phyloP scores from a whole-genome alignment of 2,329 filamentous ascomycete species.

The Trichoderma gracile region DNA sequence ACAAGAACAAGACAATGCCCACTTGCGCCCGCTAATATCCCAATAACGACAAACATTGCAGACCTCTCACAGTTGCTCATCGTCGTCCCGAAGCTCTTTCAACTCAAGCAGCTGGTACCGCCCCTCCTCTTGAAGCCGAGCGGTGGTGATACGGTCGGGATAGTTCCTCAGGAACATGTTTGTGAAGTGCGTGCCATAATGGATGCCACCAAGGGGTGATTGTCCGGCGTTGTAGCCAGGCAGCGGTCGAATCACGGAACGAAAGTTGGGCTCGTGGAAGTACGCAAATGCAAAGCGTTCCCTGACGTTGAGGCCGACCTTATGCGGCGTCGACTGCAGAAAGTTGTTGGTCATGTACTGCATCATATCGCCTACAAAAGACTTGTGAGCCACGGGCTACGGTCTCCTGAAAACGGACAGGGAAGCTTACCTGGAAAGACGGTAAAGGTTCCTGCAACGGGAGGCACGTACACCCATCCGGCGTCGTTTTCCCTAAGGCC shows the following conservation, averaged over 20 bases:
- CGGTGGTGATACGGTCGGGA: slow-evolving; percentile 48
- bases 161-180: slow-evolving; percentile 55
- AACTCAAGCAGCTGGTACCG: slow-evolving; percentile 30
- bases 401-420: background rate
- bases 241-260: slow-evolving; percentile 46
- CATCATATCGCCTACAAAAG: slow-evolving; percentile 50
- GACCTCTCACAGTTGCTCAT: background rate
- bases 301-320: slow-evolving; percentile 50
- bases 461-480: slow-evolving; percentile 51
- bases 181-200: slow-evolving; percentile 55
- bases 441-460: slow-evolving; percentile 47
- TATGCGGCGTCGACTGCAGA: slow-evolving; percentile 51
- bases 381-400: background rate
- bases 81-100: slow-evolving; percentile 11
- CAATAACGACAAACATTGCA: background rate
- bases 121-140: slow-evolving; percentile 38
- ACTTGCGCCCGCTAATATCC: background rate
- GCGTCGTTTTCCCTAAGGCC: slow-evolving; percentile 48
- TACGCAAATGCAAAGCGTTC: slow-evolving; percentile 53
- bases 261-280: slow-evolving; percentile 54
- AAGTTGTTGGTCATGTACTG: slow-evolving; percentile 50
- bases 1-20: background rate
- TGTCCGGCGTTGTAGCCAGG: slow-evolving; percentile 40
- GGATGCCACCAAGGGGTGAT: slow-evolving; percentile 42
- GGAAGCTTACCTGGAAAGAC: slow-evolving; percentile 48